A percentile compares a stretch with the other conserved stretches of the same genome.
phyloP scores from a whole-genome alignment of 352 stramenopile genomes.

The Globisporangium nagaii region DNA sequence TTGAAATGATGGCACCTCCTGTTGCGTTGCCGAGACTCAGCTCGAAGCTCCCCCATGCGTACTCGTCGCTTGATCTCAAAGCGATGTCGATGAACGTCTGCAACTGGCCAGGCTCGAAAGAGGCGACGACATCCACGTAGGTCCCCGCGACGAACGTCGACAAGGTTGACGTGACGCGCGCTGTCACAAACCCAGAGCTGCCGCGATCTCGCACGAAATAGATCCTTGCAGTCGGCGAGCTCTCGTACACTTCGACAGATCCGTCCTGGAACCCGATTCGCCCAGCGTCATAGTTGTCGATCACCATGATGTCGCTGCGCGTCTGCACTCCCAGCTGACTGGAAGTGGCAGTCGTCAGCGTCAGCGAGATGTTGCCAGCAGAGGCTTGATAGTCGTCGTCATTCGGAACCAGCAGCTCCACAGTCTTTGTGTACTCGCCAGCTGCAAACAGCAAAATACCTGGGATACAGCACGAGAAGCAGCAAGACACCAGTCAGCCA shows the following conservation, averaged over 20 bases:
- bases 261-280: constrained; percentile 17
- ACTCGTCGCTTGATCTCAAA: constrained; percentile 27
- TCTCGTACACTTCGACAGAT: constrained; percentile 15
- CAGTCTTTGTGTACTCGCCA: constrained; percentile 21
- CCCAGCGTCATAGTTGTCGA: constrained; percentile 33
- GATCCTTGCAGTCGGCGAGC: constrained; percentile 8
- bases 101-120: constrained; percentile 21
- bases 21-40: constrained; percentile 25
- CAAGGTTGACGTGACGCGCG: constrained; percentile 19
- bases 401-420: constrained; percentile 24
- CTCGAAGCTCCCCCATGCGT: constrained; percentile 18
- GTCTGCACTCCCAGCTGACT: constrained; percentile 11
- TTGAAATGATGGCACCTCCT: constrained; percentile 12
- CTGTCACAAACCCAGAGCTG: constrained; percentile 11
- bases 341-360: constrained; percentile 10
- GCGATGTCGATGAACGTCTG: constrained; percentile 9
- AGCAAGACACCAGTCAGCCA: neutral
- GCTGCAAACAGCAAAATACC: constrained; percentile 15
- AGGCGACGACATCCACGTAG: constrained; percentile 19
- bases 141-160: constrained; percentile 20
- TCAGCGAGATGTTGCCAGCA: constrained; percentile 20
- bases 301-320: constrained; percentile 15
- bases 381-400: constrained; percentile 16
- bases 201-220: constrained; percentile 9
- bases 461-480: neutral